Evolutionary conservation across 2,329 filamentous ascomycete species (phyloP).

Genomic region (Scedosporium aurantiacum): DNA sequence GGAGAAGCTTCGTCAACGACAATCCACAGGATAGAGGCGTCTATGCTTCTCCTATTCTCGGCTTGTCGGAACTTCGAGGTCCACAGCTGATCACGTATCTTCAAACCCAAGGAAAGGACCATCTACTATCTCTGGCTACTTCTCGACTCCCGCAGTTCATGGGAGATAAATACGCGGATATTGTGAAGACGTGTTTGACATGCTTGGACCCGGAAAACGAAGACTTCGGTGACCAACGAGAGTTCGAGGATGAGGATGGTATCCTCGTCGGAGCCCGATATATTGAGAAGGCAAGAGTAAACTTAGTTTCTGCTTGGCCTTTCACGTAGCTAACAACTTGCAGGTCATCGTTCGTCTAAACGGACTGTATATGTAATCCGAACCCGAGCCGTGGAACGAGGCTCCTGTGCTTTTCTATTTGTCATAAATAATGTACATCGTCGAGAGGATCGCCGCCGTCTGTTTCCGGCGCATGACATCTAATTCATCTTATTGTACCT

Average conservation of each 20-base stretch:
- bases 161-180: slow-evolving; percentile 18
- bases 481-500: slow-evolving; percentile 45
- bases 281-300: slow-evolving; percentile 16
- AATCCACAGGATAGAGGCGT: slow-evolving; percentile 8
- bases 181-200: slow-evolving; percentile 23
- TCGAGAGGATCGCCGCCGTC: no score
- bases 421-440: no score
- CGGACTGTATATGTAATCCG: not conserved
- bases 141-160: slow-evolving; percentile 13
- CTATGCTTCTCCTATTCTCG: not conserved
- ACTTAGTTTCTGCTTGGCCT: not conserved
- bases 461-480: not conserved
- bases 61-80: not conserved
- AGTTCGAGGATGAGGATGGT: slow-evolving; percentile 19
- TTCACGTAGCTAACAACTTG: not conserved
- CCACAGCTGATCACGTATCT: not conserved
- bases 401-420: not conserved
- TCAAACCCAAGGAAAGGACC: not conserved
- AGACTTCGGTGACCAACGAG: slow-evolving; percentile 18
- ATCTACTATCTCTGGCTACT: slow-evolving; percentile 6
- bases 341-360: not conserved
- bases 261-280: slow-evolving; percentile 18
- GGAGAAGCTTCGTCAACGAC: slow-evolving; percentile 23
- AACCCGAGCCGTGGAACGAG: not conserved
- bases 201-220: slow-evolving; percentile 20